A percentile compares a stretch with the other conserved stretches of the same genome.
These are phyloP conservation scores for Cochlearia excelsa DNA, from an alignment of 345 rosid species.

Conservation along the genomic window DNA sequence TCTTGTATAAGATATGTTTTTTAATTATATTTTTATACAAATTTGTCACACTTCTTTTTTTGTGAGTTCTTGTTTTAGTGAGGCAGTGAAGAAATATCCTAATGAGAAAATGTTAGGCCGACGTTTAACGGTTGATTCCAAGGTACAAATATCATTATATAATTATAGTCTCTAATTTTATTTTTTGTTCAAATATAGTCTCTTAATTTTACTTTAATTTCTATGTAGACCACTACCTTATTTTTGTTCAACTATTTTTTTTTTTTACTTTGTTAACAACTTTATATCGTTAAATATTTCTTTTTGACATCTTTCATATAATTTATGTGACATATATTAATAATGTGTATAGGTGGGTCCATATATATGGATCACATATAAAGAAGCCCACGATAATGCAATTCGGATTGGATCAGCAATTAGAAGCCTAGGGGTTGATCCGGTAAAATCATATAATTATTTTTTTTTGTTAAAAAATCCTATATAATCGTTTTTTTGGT, in stretches of 20 bases:
- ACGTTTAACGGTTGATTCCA: slow-evolving; percentile 57
- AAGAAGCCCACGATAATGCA: slow-evolving; percentile 64
- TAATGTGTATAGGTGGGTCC: slow-evolving; percentile 55
- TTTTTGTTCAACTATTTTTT: background rate
- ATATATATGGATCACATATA: slow-evolving; percentile 75
- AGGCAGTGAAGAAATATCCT: slow-evolving; percentile 49
- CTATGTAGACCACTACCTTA: background rate
- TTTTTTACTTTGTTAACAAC: background rate
- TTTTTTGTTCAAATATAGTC: no score
- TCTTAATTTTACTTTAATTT: background rate
- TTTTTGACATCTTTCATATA: background rate
- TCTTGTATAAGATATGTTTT: background rate
- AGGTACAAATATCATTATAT: slow-evolving; percentile 40
- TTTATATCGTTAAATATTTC: background rate
- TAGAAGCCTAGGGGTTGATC: slow-evolving; percentile 58
- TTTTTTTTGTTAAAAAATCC: no score
- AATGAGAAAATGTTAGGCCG: slow-evolving; percentile 65
- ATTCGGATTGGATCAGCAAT: slow-evolving; percentile 69
- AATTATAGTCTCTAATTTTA: background rate
- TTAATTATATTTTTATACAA: background rate
- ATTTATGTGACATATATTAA: background rate
- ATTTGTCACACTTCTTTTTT: background rate
- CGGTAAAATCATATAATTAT: slow-evolving; percentile 49
- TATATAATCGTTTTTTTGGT: background rate
- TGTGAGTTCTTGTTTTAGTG: slow-evolving; percentile 44